Evolutionary conservation across 305 asterid species (phyloP).

Genomic region (Fraxinus dipetala): DNA sequence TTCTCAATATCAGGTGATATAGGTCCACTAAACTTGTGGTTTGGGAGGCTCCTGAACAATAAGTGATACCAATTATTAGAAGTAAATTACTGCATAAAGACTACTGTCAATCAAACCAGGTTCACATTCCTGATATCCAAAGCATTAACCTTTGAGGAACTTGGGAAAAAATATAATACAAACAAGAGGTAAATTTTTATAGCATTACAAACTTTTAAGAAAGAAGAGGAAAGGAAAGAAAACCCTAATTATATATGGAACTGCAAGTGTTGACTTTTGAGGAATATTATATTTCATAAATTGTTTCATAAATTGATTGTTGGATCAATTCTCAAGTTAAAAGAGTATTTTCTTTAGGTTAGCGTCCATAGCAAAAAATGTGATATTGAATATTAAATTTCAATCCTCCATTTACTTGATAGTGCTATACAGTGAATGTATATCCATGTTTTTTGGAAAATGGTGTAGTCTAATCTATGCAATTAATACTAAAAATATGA

Average conservation of each 20-base stretch:
- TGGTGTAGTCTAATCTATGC: neutral
- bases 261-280: neutral
- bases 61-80: constrained; percentile 25
- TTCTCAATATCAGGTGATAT: constrained; percentile 83
- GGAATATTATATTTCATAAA: neutral
- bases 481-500: constrained; percentile 6
- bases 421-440: constrained; percentile 1
- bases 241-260: neutral
- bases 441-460: neutral
- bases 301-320: neutral
- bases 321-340: neutral
- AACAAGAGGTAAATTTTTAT: neutral
- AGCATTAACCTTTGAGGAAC: neutral
- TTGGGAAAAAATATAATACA: neutral
- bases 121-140: constrained; percentile 4
- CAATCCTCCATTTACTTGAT: neutral
- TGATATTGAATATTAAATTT: neutral
- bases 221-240: constrained; percentile 8
- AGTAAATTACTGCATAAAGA: constrained; percentile 20
- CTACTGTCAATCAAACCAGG: neutral
- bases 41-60: constrained; percentile 80
- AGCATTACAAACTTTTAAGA: neutral
- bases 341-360: neutral
- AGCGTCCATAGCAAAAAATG: neutral
- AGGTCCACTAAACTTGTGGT: constrained; percentile 89